Evolutionary conservation across 169 alveolate genomes (phyloP), one percentile per base, ranked within the genome.

Genomic region (Plasmodium gaboni): DNA sequence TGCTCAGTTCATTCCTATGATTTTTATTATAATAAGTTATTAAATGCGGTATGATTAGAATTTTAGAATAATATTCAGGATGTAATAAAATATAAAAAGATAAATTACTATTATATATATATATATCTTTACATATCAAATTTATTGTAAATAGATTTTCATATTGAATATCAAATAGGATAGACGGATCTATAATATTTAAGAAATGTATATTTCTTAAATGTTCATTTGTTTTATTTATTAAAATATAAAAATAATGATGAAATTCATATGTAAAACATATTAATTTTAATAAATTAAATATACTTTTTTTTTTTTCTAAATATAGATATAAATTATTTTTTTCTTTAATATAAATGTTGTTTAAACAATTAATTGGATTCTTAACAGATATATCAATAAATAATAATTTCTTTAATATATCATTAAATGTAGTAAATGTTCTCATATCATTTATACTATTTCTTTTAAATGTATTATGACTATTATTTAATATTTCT

Each of bases 211-310:
- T 51, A 32, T 86, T 71, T 6, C 53, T 86, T 51, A 86, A 71
- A 28, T 86, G 87, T 2, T 71, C 51, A 53, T 65, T 86, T 24
- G 92, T 86, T 50, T 71, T 67, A 38, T 70, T 71, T 28, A 86
- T 71, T 44, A 86, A 24, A 28, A 22, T 70, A 26, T 86, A 55
- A 44, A 86, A 57, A 32, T 57, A 46, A 8, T 70, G 46, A 48
- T 86, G 92, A 24, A 86, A 86, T 72, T 86, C 92, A 86, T 70
- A 86, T 10, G 92, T 71, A 12, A 86, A 71, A 22, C 65, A 70
- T n/a, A 86, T 26, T 9, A 86, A 55, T 59, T 51, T 70, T 26
- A 86, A 50, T 0, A 71, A 4, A 10, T 67, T 72, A 38, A 70
- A 86, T 70, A 86, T 71, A 19, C 87, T 86, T 86, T 48, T 86